Percentiles rank a stretch among this genome's conserved stretches.
Conservation (phyloP, 805 yeast genomes). For the Lipomyces orientalis region DNA sequence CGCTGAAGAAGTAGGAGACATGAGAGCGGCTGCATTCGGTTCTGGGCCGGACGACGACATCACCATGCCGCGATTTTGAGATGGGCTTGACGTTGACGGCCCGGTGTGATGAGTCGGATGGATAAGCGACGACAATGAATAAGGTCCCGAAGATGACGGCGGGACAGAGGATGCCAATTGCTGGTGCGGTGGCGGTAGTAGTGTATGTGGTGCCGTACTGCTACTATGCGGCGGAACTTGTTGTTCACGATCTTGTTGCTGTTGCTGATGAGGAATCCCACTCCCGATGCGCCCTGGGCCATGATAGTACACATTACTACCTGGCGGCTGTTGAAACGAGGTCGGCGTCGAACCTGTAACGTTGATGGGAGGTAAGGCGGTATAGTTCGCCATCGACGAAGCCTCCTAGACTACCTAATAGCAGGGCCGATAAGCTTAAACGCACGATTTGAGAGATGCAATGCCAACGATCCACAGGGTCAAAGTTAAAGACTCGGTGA, state of each 20-base stretch:
- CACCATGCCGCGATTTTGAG: background rate
- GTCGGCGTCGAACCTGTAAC: background rate
- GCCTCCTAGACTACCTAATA: background rate
- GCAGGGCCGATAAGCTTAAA: background rate
- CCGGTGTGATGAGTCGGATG: background rate
- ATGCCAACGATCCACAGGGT: background rate
- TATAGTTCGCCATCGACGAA: background rate
- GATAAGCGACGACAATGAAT: slow-evolving; percentile 5
- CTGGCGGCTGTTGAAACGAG: background rate
- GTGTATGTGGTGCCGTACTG: background rate
- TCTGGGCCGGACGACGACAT: background rate
- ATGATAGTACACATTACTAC: background rate
- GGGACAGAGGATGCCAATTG: background rate
- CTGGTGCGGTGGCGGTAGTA: background rate
- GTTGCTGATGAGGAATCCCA: background rate
- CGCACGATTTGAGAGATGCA: background rate
- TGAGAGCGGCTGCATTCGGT: background rate
- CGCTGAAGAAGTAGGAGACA: background rate
- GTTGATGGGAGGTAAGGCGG: slow-evolving; percentile 3
- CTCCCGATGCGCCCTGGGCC: background rate
- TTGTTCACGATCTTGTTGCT: background rate
- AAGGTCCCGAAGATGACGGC: slow-evolving; percentile 1
- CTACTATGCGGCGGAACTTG: background rate
- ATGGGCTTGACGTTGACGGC: background rate
- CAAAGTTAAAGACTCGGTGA: background rate